phyloP scores from a whole-genome alignment of 352 stramenopile species.

The Globisporangium megalacanthum region DNA sequence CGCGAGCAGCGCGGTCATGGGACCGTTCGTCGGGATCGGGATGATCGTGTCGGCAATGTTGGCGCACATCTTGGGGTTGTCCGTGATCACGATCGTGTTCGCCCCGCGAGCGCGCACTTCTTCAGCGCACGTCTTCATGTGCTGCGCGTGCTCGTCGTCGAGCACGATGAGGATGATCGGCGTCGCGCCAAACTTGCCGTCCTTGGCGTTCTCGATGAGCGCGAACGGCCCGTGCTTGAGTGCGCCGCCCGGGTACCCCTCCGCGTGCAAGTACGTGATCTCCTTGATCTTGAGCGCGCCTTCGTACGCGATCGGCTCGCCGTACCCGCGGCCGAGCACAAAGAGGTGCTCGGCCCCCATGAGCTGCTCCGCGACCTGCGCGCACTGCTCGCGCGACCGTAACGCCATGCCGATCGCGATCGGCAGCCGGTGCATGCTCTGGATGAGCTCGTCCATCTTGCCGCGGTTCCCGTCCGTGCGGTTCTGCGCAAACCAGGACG shows the following conservation, averaged over 20 bases:
- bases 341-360: slow-evolving; percentile 92
- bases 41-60: slow-evolving; percentile 94
- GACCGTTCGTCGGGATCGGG: slow-evolving; percentile 94
- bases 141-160: slow-evolving; percentile 94
- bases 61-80: slow-evolving; percentile 91
- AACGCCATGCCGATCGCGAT: slow-evolving; percentile 98
- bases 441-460: slow-evolving; percentile 89
- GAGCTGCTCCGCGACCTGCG: slow-evolving; percentile 85
- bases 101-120: slow-evolving; percentile 96
- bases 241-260: slow-evolving; percentile 96
- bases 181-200: slow-evolving; percentile 93
- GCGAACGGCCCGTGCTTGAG: slow-evolving; percentile 99
- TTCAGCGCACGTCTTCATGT: slow-evolving; percentile 94
- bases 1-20: slow-evolving; percentile 94
- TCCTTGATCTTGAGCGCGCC: slow-evolving; percentile 99
- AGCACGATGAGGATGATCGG: slow-evolving; percentile 97
- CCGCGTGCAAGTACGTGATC: slow-evolving; percentile 98
- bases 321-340: slow-evolving; percentile 93
- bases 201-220: slow-evolving; percentile 94
- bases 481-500: slow-evolving; percentile 91
- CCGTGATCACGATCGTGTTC: slow-evolving; percentile 97
- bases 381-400: slow-evolving; percentile 90
- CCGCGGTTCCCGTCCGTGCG: slow-evolving; percentile 68
- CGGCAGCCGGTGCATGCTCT: slow-evolving; percentile 94
- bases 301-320: slow-evolving; percentile 94